These are phyloP conservation scores for Boletus tylopilopsis DNA, from an alignment of 768 basidiomycete species.

Conservation along the genomic window DNA sequence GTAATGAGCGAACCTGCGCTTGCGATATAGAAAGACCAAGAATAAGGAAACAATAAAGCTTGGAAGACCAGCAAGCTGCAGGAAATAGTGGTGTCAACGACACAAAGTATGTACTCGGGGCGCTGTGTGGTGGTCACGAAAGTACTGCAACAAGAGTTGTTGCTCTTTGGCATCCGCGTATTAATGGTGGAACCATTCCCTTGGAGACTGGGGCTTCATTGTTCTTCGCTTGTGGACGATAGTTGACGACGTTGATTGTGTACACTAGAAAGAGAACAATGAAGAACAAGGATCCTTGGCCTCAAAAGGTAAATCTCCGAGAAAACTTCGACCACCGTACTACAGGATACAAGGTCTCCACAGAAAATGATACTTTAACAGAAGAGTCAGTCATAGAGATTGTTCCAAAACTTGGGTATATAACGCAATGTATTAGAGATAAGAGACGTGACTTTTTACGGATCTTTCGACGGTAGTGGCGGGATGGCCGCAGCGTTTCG, in stretches of 20 bases:
- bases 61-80: constrained; percentile 27
- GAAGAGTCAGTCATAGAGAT: neutral
- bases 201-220: constrained; percentile 26
- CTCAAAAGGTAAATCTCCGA: constrained; percentile 14
- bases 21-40: constrained; percentile 5
- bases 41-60: constrained; percentile 7
- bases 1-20: constrained; percentile 21
- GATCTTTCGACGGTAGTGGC: constrained; percentile 24
- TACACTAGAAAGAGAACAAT: constrained; percentile 21
- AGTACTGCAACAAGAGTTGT: neutral
- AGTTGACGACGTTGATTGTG: neutral
- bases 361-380: neutral
- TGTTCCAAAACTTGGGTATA: constrained; percentile 24
- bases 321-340: constrained; percentile 3
- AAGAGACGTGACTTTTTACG: constrained; percentile 7
- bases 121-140: constrained; percentile 1
- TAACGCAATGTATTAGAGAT: constrained; percentile 22
- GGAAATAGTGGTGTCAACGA: neutral
- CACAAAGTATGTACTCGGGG: no score
- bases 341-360: constrained; percentile 6
- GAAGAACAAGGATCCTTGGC: constrained; percentile 12
- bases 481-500: constrained; percentile 27
- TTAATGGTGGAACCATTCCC: constrained; percentile 15
- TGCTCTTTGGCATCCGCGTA: neutral
- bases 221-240: constrained; percentile 12